Conservation (phyloP, 129 eudicot genomes). For the Logfia minima region DNA sequence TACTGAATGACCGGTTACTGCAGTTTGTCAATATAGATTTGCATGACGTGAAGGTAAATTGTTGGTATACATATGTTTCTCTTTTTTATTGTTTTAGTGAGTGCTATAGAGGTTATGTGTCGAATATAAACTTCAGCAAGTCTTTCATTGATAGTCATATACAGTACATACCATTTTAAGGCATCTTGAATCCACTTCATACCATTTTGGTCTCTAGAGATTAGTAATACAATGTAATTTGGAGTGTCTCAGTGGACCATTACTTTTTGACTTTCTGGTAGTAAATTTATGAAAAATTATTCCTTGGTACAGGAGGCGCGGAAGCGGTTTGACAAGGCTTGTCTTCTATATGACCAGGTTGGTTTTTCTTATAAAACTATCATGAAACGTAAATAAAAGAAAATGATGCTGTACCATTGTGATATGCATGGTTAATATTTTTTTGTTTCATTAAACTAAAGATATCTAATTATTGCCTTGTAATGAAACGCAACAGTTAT, state of each 20-base stretch:
- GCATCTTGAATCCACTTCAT: constrained; percentile 14
- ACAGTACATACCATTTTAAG: not conserved
- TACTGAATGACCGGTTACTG: constrained; percentile 81
- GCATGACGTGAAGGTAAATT: constrained; percentile 90
- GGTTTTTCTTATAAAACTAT: constrained; percentile 4
- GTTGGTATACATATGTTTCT: constrained; percentile 17
- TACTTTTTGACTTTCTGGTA: not conserved
- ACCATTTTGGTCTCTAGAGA: not conserved
- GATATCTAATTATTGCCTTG: constrained; percentile 11
- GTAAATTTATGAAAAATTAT: constrained; percentile 13
- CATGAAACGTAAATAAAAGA: constrained; percentile 6
- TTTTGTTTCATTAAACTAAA: not conserved
- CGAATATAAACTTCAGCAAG: not conserved
- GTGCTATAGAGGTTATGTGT: constrained; percentile 6
- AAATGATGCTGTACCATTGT: not conserved
- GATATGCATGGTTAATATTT: not conserved
- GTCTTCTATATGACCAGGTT: constrained; percentile 93
- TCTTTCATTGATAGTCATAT: not conserved
- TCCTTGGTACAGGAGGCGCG: constrained; percentile 81
- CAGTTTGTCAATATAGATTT: constrained; percentile 92
- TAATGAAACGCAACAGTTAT: constrained; percentile 18
- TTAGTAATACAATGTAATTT: not conserved
- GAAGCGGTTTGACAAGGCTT: constrained; percentile 95
- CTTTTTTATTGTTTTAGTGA: not conserved
- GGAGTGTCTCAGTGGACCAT: constrained; percentile 1